phyloP scores from a whole-genome alignment of 192 early-diverging fungal genomes.

The Coemansia sp. region DNA sequence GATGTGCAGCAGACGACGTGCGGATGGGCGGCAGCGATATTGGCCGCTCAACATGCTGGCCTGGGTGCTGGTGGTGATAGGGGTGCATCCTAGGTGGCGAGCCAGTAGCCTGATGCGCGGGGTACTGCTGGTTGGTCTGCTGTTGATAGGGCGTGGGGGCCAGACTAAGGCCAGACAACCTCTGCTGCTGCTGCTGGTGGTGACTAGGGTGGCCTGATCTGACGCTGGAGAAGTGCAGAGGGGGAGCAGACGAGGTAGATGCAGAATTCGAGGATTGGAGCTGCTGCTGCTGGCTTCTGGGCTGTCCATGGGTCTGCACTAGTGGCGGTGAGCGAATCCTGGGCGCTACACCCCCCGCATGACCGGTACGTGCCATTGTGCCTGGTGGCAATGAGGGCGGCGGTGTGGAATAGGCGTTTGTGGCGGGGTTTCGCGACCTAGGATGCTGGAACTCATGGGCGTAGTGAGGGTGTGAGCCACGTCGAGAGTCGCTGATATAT shows the following conservation, averaged over 20 bases:
- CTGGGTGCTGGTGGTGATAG: background rate
- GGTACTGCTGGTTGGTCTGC: conserved; percentile 18
- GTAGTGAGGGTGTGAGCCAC: background rate
- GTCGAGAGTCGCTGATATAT: background rate
- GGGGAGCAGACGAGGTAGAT: conserved; percentile 24
- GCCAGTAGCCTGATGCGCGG: conserved; percentile 10
- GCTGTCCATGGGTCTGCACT: conserved; percentile 3
- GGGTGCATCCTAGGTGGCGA: conserved; percentile 25
- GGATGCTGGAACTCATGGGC: conserved; percentile 15
- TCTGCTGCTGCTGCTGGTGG: conserved; percentile 22
- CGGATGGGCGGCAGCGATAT: conserved; percentile 27
- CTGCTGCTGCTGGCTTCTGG: conserved; percentile 17
- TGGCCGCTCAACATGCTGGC: conserved; percentile 17
- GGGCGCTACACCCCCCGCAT: conserved; percentile 15
- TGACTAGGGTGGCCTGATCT: conserved; percentile 11
- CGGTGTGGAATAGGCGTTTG: conserved; percentile 16
- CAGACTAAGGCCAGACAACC: conserved; percentile 11
- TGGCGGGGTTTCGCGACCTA: conserved; percentile 15
- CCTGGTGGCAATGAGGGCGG: conserved; percentile 24
- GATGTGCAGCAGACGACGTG: conserved; percentile 11
- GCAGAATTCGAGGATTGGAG: conserved; percentile 22
- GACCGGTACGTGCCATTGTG: conserved; percentile 3
- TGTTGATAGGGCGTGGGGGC: background rate
- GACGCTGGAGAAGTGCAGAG: conserved; percentile 15
- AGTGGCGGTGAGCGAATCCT: conserved; percentile 21